These are phyloP conservation scores for Tephrocybe sp. DNA, from an alignment of 768 basidiomycete species.

Conservation along the genomic window DNA sequence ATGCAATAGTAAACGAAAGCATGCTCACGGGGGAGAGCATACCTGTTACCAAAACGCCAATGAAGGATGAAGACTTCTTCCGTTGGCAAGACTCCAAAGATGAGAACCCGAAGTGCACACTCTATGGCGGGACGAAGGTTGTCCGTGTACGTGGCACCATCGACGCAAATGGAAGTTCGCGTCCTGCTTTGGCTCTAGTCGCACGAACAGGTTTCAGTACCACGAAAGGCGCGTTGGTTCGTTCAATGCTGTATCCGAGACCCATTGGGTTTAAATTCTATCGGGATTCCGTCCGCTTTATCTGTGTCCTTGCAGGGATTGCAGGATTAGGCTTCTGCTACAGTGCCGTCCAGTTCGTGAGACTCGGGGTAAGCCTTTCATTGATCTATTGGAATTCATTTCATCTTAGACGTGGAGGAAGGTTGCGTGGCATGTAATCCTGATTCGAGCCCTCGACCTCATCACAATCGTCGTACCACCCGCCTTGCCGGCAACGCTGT, in stretches of 20 bases:
- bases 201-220: conserved; percentile 94
- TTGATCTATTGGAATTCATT: neutral
- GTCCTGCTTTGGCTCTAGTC: conserved; percentile 78
- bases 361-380: conserved; percentile 67
- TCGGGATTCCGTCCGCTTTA: conserved; percentile 87
- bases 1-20: conserved; percentile 97
- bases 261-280: conserved; percentile 99
- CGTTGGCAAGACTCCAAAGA: conserved; percentile 70
- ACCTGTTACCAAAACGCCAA: conserved; percentile 87
- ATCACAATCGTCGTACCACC: conserved; percentile 98
- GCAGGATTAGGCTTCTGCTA: conserved; percentile 89
- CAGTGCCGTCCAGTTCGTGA: conserved; percentile 88
- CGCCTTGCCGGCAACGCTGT: conserved; percentile 93
- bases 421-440: conserved; percentile 88
- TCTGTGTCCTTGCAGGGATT: conserved; percentile 86
- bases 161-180: conserved; percentile 46
- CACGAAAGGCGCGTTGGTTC: conserved; percentile 92
- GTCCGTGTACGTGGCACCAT: conserved; percentile 76
- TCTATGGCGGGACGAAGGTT: conserved; percentile 89
- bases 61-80: conserved; percentile 73
- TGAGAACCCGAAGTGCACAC: conserved; percentile 77
- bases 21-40: conserved; percentile 99
- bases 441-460: conserved; percentile 89
- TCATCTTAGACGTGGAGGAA: conserved; percentile 25
- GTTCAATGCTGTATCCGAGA: conserved; percentile 98